phyloP scores from a whole-genome alignment of 495 filamentous ascomycete species.

The Aspergillus bridgeri region DNA sequence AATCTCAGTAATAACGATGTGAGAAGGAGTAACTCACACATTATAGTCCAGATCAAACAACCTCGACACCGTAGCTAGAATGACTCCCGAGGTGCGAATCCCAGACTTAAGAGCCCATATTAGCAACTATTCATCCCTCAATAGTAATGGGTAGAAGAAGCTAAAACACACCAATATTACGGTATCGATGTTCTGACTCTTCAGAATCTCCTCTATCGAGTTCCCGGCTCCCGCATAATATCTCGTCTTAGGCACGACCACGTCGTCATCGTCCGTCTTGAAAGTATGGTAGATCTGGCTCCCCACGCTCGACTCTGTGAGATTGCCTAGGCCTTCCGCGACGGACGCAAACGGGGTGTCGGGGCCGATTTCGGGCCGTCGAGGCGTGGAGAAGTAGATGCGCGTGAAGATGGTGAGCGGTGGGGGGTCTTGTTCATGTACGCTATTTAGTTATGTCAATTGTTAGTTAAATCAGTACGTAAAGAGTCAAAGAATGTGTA shows the following conservation, averaged over 20 bases:
- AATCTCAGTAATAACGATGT: background rate
- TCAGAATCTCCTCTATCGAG: background rate
- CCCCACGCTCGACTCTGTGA: background rate
- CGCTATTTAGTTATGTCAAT: background rate
- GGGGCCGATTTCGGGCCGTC: background rate
- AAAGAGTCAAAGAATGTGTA: background rate
- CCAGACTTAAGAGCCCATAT: background rate
- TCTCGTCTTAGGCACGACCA: background rate
- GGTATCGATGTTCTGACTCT: background rate
- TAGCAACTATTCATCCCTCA: background rate
- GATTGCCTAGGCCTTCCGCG: background rate
- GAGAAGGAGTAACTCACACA: background rate
- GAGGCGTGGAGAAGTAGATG: background rate
- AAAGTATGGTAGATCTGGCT: background rate
- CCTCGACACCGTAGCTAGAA: background rate
- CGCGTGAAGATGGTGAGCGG: background rate
- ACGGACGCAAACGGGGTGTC: background rate
- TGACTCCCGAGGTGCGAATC: background rate
- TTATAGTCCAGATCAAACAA: background rate
- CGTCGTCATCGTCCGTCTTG: background rate
- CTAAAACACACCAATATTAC: background rate
- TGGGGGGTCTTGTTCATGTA: background rate
- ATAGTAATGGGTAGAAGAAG: too few relatives aligned
- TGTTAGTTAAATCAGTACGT: too few relatives aligned
- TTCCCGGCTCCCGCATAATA: background rate